Evolutionary conservation across 495 filamentous ascomycete genomes (phyloP), one percentile per base, ranked within the genome.

Genomic region (Daldinia grandis): DNA sequence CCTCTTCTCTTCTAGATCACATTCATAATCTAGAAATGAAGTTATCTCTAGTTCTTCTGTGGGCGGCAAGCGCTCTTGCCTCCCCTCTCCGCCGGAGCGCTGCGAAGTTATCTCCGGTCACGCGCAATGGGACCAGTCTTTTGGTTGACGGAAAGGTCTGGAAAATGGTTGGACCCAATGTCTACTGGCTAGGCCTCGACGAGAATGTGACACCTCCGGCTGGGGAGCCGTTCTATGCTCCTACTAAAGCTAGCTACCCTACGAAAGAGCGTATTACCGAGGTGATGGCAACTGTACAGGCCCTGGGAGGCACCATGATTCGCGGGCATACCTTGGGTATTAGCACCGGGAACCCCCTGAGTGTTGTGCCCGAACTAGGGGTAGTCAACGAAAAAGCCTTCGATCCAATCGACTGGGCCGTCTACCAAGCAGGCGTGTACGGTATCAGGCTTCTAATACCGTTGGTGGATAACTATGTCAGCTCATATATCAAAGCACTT

Each of bases 101-200:
- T n/a, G 44, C 65, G n/a, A 68, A 54, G 33, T 56, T 77, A 15
- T 68, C 75, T 1, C 62, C 73, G 24, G 76, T 86, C 53, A 75
- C 74, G 6, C 79, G 85, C 59, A 66, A 80, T 9, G 84, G 84
- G 44, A 79, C 80, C 7, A 59, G 71, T 21, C 78, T 86, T 9
- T 57, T 74, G 5, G 77, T 86, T 15, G 68, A 78, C 38, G 80
- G 80, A 30, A 80, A 82, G 66, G 77, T 64, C 15, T 88, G 81
- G 81, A 84, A 82, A 55, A 83, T 82, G 1, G 80, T 82, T 40
- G 86, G 84, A 0, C 81, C 82, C 7, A 88, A 88, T 64, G 79
- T 87, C 7, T 88, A 88, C 75, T 87, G 86, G 86, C 78, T 87
- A 21, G 85, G 86, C 1, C 80, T 88, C 0, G 85, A 88, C 67